phyloP scores from a whole-genome alignment of 1,139 yeast species.

The Pichiaceae sp. region DNA sequence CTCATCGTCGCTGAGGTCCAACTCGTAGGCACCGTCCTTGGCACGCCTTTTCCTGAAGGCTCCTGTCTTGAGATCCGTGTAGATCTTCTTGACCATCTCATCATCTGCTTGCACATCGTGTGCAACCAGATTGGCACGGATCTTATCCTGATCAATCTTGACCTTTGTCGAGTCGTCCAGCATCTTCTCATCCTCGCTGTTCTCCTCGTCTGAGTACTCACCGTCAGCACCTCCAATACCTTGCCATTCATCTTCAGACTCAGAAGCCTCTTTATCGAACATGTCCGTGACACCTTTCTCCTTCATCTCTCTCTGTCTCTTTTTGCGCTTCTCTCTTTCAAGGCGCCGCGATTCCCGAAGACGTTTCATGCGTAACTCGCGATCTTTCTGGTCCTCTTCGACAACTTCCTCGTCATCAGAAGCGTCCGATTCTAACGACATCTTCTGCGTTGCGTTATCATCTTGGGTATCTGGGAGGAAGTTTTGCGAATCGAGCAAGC shows the following conservation, averaged over 20 bases:
- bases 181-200: conserved; percentile 75
- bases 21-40: conserved; percentile 44
- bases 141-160: conserved; percentile 50
- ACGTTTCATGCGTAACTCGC: conserved; percentile 9
- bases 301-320: conserved; percentile 40
- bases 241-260: conserved; percentile 94
- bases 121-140: conserved; percentile 54
- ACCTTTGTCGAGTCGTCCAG: conserved; percentile 65
- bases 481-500: conserved; percentile 20
- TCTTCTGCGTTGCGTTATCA: conserved; percentile 7
- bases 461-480: conserved; percentile 22
- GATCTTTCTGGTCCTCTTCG: conserved; percentile 21
- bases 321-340: conserved; percentile 24
- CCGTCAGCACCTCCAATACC: conserved; percentile 83
- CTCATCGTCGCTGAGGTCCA: conserved; percentile 59
- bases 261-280: conserved; percentile 84
- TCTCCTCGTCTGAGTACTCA: conserved; percentile 55
- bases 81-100: conserved; percentile 61
- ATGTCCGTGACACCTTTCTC: conserved; percentile 43
- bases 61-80: conserved; percentile 79
- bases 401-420: conserved; percentile 11
- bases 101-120: conserved; percentile 66
- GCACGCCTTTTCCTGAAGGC: conserved; percentile 60
- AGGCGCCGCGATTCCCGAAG: conserved; percentile 17
- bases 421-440: conserved; percentile 1